Conservation (phyloP, 2,329 filamentous ascomycete genomes). For the Botryotinia convoluta region DNA sequence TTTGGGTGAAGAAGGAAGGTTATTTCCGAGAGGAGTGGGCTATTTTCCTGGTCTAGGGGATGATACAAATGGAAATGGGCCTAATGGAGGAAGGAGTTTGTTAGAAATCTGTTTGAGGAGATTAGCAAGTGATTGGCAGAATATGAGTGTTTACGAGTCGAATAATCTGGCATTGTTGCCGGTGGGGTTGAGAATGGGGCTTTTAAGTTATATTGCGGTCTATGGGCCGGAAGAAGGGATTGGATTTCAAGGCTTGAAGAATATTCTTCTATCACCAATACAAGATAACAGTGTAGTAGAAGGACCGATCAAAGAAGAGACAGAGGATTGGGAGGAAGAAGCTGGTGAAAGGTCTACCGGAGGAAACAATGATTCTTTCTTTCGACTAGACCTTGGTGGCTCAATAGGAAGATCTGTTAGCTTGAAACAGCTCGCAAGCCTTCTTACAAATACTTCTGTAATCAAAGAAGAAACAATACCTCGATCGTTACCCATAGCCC, state of each 20-base stretch:
- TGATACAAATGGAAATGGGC: background rate
- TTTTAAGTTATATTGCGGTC: conserved; percentile 51
- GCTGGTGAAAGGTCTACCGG: conserved; percentile 15
- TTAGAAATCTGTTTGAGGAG: conserved; percentile 50
- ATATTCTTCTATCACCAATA: conserved; percentile 43
- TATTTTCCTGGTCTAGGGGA: conserved; percentile 43
- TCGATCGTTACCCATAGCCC: conserved; percentile 25
- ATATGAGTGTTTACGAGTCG: conserved; percentile 54
- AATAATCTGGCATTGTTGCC: conserved; percentile 57
- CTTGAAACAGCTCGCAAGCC: conserved; percentile 49
- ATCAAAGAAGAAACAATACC: conserved; percentile 24
- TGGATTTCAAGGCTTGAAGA: conserved; percentile 49
- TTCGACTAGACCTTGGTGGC: conserved; percentile 53
- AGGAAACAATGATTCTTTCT: conserved; percentile 47
- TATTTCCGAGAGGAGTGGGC: conserved; percentile 33
- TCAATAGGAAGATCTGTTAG: conserved; percentile 51
- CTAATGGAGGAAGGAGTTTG: conserved; percentile 36
- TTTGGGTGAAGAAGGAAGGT: conserved; percentile 25
- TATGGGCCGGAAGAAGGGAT: conserved; percentile 47
- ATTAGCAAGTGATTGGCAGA: conserved; percentile 54
- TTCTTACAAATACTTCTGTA: conserved; percentile 10
- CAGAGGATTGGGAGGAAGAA: conserved; percentile 32
- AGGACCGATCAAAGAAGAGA: background rate
- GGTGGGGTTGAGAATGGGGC: conserved; percentile 49
- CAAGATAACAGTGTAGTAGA: background rate